phyloP scores from a whole-genome alignment of 257 asterid genomes.

The Penstemon davidsonii region DNA sequence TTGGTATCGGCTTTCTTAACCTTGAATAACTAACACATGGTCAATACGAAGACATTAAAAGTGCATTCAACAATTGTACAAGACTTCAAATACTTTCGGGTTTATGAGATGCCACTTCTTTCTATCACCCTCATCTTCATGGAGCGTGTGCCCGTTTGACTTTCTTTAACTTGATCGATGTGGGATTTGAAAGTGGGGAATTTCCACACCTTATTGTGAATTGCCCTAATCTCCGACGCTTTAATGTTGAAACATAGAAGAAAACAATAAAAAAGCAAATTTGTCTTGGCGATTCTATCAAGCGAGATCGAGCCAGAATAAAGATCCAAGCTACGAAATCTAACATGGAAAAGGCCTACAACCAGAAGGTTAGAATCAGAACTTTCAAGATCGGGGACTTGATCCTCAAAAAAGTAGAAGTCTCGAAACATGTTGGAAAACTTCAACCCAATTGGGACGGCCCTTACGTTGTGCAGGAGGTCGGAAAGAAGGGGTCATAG shows the following conservation, averaged over 20 bases:
- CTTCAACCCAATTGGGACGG: no score
- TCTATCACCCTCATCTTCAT: slow-evolving; percentile 54
- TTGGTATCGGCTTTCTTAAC: slow-evolving; percentile 70
- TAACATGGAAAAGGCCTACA: no score
- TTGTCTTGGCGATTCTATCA: neutral
- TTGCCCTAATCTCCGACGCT: slow-evolving; percentile 71
- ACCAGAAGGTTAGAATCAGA: no score
- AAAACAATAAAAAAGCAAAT: neutral
- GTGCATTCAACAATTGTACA: slow-evolving; percentile 54
- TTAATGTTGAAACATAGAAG: neutral
- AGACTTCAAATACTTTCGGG: slow-evolving; percentile 63
- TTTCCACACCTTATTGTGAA: slow-evolving; percentile 51
- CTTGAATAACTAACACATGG: slow-evolving; percentile 51
- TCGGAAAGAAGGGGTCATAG: slow-evolving; percentile 25
- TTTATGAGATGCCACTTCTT: slow-evolving; percentile 52
- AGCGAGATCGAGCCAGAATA: no score
- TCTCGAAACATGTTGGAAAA: no score
- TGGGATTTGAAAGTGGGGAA: slow-evolving; percentile 54
- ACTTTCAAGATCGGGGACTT: no score
- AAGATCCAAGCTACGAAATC: no score
- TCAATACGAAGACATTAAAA: slow-evolving; percentile 48
- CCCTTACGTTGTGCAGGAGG: slow-evolving; percentile 39
- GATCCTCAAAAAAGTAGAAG: no score
- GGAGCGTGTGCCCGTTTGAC: slow-evolving; percentile 68
- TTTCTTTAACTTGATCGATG: slow-evolving; percentile 65